Percentiles rank a stretch among this genome's conserved stretches.
Conservation (phyloP, 257 asterid genomes). For the Gentiana macrophylla region DNA sequence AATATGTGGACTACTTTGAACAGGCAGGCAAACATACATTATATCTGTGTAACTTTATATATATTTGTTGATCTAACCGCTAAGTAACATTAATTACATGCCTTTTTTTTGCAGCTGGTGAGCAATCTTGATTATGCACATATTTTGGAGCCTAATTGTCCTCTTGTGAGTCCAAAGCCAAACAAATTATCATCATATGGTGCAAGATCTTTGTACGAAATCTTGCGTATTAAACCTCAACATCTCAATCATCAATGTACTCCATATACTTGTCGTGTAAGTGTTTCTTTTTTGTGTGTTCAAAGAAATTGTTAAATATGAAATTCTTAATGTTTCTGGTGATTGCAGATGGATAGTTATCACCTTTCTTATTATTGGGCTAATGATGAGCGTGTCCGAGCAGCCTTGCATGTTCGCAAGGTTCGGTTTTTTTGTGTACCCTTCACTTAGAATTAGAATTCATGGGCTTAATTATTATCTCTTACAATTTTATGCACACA, state of each 20-base stretch:
- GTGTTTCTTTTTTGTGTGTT: not conserved
- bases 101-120: slow-evolving; percentile 11
- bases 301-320: no score
- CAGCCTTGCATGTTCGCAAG: slow-evolving; percentile 31
- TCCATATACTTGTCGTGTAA: slow-evolving; percentile 13
- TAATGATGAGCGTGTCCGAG: slow-evolving; percentile 19
- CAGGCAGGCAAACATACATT: slow-evolving; percentile 5
- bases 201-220: slow-evolving; percentile 4
- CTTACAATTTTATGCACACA: not conserved
- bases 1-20: slow-evolving; percentile 11
- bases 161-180: slow-evolving; percentile 4
- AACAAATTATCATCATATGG: not conserved
- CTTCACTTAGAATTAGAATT: no score
- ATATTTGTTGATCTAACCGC: not conserved
- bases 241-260: slow-evolving; percentile 1
- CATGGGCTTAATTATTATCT: not conserved
- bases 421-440: slow-evolving; percentile 7
- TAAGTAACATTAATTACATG: not conserved
- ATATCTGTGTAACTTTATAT: no score
- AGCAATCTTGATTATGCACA: not conserved
- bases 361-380: slow-evolving; percentile 18
- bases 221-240: not conserved
- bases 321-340: not conserved
- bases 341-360: slow-evolving; percentile 15
- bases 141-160: slow-evolving; percentile 16